Base-by-base conservation (phyloP, 2,329 filamentous ascomycete species). In the Bertia moriformis region DNA sequence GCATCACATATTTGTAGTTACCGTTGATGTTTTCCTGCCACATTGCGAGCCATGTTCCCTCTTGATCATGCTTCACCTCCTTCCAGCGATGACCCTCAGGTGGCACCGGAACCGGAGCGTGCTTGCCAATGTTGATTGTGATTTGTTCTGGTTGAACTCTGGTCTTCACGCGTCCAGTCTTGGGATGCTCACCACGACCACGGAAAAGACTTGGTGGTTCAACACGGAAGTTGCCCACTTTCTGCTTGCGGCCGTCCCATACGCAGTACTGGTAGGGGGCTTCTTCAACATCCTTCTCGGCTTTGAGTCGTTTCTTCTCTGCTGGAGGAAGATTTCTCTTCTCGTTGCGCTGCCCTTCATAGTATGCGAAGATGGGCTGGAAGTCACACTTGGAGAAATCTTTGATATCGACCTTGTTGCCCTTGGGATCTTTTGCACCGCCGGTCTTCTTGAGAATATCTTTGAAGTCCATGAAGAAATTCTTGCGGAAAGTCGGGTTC, bases 1-100 rank as follows among this genome's bases (percentile, higher is more conserved):
- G 74, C 91, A 98, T 98, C 46, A 98, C 91, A 59, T 98, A 98
- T 63, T 98, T 98, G 73, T 96, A 95, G 41, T 87, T 87, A 46
- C 83, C 81, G 52, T 98, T 98, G 69, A 98, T 93, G 59, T 98
- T 98, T 57, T 98, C 91, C 57, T 96, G 89, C 91, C 91, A 98
- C 86, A 95, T 96, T 32, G 88, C 91, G 43, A 98, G 69, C 91
- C 91, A 98, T 2, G 91, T 98, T 19, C 88, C 91, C 59, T 91
- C 89, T 54, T 94, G 87, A 54, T 98, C 91, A 56, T 98, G 87
- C 59, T 94, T 91, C 42, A 98, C 75, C 41, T 88, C 84, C 60
- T 95, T 96, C 91, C 91, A 98, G 49, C 82, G 81, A 63, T 96
- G 89, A 15, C 91, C 91, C 35, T 79, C 69, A 3, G 91, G 91